Conservation (phyloP, 768 basidiomycete species). For the Lactifluus volemus region DNA sequence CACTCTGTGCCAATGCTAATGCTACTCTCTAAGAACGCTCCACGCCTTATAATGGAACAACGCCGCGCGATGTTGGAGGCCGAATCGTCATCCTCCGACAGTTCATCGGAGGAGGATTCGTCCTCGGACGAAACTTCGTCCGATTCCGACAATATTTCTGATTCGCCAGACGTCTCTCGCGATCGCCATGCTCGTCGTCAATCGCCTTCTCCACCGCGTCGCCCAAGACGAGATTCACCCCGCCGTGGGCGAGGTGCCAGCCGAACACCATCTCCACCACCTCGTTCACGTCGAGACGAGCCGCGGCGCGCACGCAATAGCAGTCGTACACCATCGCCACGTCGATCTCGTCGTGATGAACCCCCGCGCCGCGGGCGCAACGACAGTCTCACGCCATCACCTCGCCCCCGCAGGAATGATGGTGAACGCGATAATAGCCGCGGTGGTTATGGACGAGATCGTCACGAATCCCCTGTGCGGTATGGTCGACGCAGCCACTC, state of each 20-base stretch:
- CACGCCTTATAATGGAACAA: slow-evolving; percentile 88
- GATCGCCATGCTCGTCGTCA: slow-evolving; percentile 24
- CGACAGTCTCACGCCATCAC: slow-evolving; percentile 12
- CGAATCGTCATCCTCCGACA: slow-evolving; percentile 39
- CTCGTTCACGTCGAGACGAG: slow-evolving; percentile 20
- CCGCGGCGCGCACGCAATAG: not conserved
- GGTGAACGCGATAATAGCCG: slow-evolving; percentile 1
- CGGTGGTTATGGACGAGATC: slow-evolving; percentile 1
- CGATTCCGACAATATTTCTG: slow-evolving; percentile 32
- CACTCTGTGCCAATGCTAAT: not conserved
- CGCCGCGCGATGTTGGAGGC: slow-evolving; percentile 81
- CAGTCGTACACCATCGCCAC: not conserved
- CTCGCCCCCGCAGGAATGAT: slow-evolving; percentile 6
- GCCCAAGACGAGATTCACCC: slow-evolving; percentile 19
- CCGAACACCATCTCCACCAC: slow-evolving; percentile 19
- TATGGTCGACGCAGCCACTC: slow-evolving; percentile 15
- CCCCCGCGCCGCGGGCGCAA: slow-evolving; percentile 6
- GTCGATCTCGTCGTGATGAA: not conserved
- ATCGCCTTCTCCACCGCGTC: slow-evolving; percentile 29
- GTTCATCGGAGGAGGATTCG: slow-evolving; percentile 34
- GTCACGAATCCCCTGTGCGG: slow-evolving; percentile 1
- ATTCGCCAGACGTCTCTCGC: slow-evolving; percentile 29
- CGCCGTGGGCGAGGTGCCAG: slow-evolving; percentile 18
- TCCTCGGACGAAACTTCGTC: slow-evolving; percentile 32
- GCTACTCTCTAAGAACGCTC: slow-evolving; percentile 62